These are phyloP conservation scores for Striga asiatica DNA, from an alignment of 257 asterid species.

Conservation along the genomic window DNA sequence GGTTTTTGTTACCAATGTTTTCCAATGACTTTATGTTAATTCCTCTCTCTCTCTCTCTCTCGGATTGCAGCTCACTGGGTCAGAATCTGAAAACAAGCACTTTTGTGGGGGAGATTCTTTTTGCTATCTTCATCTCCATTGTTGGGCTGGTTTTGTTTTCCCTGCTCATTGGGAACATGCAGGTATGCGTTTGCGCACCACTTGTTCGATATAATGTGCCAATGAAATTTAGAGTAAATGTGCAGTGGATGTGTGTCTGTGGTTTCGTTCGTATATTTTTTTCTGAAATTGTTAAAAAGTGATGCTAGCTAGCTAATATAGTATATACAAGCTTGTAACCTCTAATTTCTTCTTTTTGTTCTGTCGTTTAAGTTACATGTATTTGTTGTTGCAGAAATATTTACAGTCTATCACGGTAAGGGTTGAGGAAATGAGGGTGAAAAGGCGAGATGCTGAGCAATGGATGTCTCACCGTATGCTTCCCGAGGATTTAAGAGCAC, in stretches of 20 bases:
- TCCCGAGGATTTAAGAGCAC: conserved; percentile 23
- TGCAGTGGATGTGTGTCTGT: too few species aligned
- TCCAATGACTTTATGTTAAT: too few species aligned
- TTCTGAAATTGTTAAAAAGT: too few species aligned
- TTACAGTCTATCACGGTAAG: too few species aligned
- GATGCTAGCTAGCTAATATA: too few species aligned
- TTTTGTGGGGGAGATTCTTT: conserved; percentile 27
- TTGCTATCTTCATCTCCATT: conserved; percentile 28
- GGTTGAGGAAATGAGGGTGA: conserved; percentile 29
- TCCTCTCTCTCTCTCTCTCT: background rate
- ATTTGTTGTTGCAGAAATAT: too few species aligned
- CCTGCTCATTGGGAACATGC: conserved; percentile 40
- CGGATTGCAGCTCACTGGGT: conserved; percentile 32
- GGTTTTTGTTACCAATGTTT: too few species aligned
- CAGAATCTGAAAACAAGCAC: conserved; percentile 41
- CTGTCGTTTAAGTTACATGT: too few species aligned
- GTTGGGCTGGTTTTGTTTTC: conserved; percentile 31
- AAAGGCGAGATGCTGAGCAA: conserved; percentile 29
- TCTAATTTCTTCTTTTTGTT: background rate
- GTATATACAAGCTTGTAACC: background rate
- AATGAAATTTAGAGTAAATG: too few species aligned
- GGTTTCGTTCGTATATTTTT: too few species aligned
- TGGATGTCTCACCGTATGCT: conserved; percentile 46
- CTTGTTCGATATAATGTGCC: background rate
- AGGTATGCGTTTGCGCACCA: conserved; percentile 11